phyloP scores from a whole-genome alignment of 805 yeast species.

The Saccharomycopsis microspora region DNA sequence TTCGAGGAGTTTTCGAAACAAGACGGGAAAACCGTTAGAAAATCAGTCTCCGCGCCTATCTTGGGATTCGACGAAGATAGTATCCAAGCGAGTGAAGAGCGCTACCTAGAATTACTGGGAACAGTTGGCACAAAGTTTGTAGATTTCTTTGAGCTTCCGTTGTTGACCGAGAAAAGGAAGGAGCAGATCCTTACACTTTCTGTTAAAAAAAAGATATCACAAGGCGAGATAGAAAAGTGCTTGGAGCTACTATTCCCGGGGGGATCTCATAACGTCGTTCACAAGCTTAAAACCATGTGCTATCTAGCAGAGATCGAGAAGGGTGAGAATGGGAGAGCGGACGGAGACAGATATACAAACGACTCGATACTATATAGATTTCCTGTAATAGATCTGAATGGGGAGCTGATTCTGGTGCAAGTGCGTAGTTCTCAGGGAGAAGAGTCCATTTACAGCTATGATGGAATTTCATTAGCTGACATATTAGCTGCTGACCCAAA shows the following conservation, averaged over 20 bases:
- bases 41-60: neutral
- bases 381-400: neutral
- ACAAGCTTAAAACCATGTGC: constrained; percentile 9
- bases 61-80: neutral
- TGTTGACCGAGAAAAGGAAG: neutral
- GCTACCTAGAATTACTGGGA: neutral
- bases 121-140: neutral
- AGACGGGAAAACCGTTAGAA: neutral
- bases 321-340: neutral
- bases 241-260: neutral
- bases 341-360: neutral
- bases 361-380: neutral
- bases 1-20: neutral
- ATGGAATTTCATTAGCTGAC: too few species aligned
- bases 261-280: neutral
- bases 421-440: neutral
- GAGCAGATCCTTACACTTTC: neutral
- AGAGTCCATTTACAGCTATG: too few species aligned
- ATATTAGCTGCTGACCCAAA: neutral
- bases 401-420: neutral
- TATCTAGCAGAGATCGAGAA: neutral
- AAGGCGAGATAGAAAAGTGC: neutral
- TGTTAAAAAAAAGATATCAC: neutral
- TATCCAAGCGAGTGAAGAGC: neutral
- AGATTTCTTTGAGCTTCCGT: neutral